phyloP scores from a whole-genome alignment of 1,139 yeast genomes.

The Lodderomyces metapsilosis region DNA sequence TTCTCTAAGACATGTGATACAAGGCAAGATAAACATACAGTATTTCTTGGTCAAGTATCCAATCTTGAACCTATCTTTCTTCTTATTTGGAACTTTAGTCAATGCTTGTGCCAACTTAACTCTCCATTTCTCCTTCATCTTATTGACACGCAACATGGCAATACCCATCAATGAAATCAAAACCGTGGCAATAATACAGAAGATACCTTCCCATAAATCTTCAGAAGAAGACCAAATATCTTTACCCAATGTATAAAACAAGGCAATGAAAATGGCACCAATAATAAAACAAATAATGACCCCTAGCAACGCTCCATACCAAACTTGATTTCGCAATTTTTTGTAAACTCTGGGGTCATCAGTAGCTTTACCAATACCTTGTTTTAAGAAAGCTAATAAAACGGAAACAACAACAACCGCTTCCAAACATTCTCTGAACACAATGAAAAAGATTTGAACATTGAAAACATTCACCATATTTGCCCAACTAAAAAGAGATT shows the following conservation, averaged over 20 bases:
- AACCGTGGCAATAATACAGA: slow-evolving; percentile 73
- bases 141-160: slow-evolving; percentile 82
- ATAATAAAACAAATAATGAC: slow-evolving; percentile 64
- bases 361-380: slow-evolving; percentile 57
- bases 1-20: slow-evolving; percentile 78
- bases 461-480: slow-evolving; percentile 43
- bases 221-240: slow-evolving; percentile 82
- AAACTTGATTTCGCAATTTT: slow-evolving; percentile 64
- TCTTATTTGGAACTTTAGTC: slow-evolving; percentile 36
- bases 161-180: slow-evolving; percentile 85
- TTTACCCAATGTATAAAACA: slow-evolving; percentile 70
- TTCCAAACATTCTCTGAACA: slow-evolving; percentile 83
- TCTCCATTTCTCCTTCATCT: slow-evolving; percentile 87
- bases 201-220: slow-evolving; percentile 86
- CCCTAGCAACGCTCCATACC: slow-evolving; percentile 72
- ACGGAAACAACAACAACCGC: slow-evolving; percentile 86
- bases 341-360: slow-evolving; percentile 53
- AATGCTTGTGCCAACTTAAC: slow-evolving; percentile 75
- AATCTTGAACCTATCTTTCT: slow-evolving; percentile 28
- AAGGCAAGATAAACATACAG: slow-evolving; percentile 72
- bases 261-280: slow-evolving; percentile 79
- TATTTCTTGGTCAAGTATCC: slow-evolving; percentile 52
- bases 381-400: slow-evolving; percentile 78
- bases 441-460: slow-evolving; percentile 69
- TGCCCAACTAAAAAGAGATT: slow-evolving; percentile 3